Evolutionary conservation across 176 grass and related monocot genomes (phyloP), one percentile per base, ranked within the genome.

Genomic region (Aegilops longissima): DNA sequence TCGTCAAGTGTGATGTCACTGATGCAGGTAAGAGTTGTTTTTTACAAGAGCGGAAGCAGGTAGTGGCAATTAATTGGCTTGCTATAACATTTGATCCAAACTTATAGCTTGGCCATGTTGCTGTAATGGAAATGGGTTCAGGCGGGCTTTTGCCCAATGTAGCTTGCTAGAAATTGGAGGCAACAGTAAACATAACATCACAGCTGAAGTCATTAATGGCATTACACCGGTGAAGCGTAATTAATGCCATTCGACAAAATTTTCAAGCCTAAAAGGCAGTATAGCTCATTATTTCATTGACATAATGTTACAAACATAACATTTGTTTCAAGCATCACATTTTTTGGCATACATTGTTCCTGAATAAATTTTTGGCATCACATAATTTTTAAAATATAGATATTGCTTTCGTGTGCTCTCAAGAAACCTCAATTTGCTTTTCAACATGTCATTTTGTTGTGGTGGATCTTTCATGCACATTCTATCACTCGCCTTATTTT

Each of bases 1-100:
- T 88, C 88, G 16, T 98, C 34, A 95, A 93, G 54, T 98, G 96
- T 63, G 96, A 98, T 81, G 93, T 98, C 66, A 94, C 77, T 12
- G 72, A 90, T 88, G 9, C 90, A 77, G 91, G 96, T 95, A 89
- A 93, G 83, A 58, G 12, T 6, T n/a, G 18, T 16, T 76, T 76
- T 30, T 36, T 36, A 20, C 2, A 18, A 52, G 45, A 21, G 12
- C 3, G 68, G 33, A 11, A n/a, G 17, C 33, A 39, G 51, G 21
- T 31, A 68, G 13, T 0, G 1, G n/a, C 58, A 77, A 12, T 85
- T 54, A 16, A 6, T 51, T 76, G 76, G 40, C 42, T 77, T 45
- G 29, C 4, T 12, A 8, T 10, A 34, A 47, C 68, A 42, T 17
- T 12, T 9, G 39, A 2, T 20, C 33, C 49, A 83, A 36, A 38